Evolutionary conservation across 805 yeast species (phyloP).

Genomic region (Yamadazyma takamatsuzukensis): DNA sequence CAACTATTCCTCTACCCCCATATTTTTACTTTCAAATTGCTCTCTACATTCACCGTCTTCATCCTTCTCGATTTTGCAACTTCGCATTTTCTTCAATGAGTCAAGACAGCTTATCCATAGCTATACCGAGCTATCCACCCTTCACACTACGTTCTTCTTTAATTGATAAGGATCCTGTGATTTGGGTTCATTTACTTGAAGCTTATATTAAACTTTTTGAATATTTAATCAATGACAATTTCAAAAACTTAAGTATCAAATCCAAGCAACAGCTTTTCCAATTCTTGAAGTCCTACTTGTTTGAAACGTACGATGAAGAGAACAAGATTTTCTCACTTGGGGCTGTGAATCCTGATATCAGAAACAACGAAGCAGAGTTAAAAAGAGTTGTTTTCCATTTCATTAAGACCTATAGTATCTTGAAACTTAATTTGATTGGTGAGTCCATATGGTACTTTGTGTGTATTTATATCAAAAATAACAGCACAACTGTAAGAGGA

Average conservation of each 20-base stretch:
- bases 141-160: constrained; percentile 71
- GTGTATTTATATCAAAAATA: constrained; percentile 46
- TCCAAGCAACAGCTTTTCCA: constrained; percentile 56
- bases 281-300: constrained; percentile 55
- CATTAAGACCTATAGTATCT: constrained; percentile 49
- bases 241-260: constrained; percentile 41
- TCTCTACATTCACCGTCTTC: too few relatives aligned
- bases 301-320: constrained; percentile 60
- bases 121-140: constrained; percentile 71
- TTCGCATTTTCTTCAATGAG: background rate
- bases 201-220: constrained; percentile 54
- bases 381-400: constrained; percentile 49
- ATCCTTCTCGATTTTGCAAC: background rate
- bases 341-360: constrained; percentile 65
- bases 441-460: constrained; percentile 64
- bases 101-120: background rate
- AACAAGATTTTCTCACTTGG: constrained; percentile 66
- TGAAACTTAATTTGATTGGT: constrained; percentile 55
- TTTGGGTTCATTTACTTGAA: constrained; percentile 72
- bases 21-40: too few relatives aligned
- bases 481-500: constrained; percentile 44
- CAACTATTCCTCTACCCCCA: too few relatives aligned
- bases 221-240: constrained; percentile 39
- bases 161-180: constrained; percentile 79
- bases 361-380: constrained; percentile 46